A percentile compares a stretch with the other conserved stretches of the same genome.
phyloP scores from a whole-genome alignment of 768 basidiomycete genomes.

The Butyriboletus loyo region DNA sequence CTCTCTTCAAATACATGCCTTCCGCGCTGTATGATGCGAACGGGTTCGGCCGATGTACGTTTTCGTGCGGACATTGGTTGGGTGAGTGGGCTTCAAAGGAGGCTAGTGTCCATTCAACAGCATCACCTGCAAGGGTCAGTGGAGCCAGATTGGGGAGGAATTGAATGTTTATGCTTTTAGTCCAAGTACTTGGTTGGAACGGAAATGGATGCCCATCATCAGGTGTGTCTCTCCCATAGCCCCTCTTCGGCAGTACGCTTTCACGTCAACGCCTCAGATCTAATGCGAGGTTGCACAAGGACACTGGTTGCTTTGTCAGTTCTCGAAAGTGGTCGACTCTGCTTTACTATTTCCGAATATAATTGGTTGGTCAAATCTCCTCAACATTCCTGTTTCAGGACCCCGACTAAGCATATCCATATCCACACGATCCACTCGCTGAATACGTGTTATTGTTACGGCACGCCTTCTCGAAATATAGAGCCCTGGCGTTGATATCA shows the following conservation, averaged over 20 bases:
- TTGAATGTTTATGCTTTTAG: neutral
- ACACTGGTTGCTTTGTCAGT: neutral
- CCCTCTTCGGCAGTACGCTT: neutral
- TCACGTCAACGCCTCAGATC: neutral
- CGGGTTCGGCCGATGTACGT: neutral
- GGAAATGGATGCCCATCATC: neutral
- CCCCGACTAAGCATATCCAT: neutral
- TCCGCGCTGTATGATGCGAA: neutral
- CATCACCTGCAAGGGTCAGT: neutral
- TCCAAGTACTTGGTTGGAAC: neutral
- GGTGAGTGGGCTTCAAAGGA: neutral
- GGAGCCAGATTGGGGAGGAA: neutral
- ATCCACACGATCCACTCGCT: neutral
- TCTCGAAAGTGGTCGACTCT: neutral
- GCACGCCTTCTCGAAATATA: neutral
- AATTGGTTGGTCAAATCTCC: neutral
- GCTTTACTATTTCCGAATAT: neutral
- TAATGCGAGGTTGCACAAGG: neutral
- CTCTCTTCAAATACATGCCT: neutral
- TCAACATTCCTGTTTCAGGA: neutral
- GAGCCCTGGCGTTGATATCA: slow-evolving; percentile 7
- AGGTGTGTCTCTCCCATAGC: neutral
- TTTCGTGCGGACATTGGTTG: neutral
- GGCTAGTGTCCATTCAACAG: neutral
- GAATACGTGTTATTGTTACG: slow-evolving; percentile 3